These are phyloP conservation scores for Nicotiana sylvestris DNA, from an alignment of 257 asterid species.

Conservation along the genomic window DNA sequence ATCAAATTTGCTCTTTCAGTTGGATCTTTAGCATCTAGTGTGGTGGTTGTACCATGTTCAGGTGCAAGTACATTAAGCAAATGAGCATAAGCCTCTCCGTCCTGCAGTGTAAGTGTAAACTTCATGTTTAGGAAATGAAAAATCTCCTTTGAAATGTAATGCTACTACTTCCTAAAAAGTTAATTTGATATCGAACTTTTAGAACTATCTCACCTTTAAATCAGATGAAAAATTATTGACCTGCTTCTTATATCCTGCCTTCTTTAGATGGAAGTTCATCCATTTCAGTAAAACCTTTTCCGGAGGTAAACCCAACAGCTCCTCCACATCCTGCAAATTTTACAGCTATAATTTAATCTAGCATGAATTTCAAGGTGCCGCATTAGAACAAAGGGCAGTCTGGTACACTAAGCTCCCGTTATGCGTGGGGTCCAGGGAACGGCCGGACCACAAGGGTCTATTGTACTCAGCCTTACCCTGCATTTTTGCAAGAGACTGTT, in stretches of 20 bases:
- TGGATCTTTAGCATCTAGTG: slow-evolving; percentile 72
- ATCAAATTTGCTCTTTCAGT: slow-evolving; percentile 82
- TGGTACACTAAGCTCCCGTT: too few species aligned
- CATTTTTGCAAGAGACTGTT: too few species aligned
- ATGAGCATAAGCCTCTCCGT: slow-evolving; percentile 92
- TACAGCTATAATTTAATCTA: not conserved
- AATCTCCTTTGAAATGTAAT: not conserved
- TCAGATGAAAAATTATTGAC: slow-evolving; percentile 90
- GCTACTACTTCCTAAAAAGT: not conserved
- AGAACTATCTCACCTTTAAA: slow-evolving; percentile 53
- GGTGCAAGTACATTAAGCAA: slow-evolving; percentile 93
- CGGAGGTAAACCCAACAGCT: slow-evolving; percentile 69
- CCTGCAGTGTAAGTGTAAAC: slow-evolving; percentile 41
- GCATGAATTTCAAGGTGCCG: not conserved
- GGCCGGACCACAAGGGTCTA: too few species aligned
- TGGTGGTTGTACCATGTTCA: slow-evolving; percentile 59
- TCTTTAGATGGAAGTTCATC: slow-evolving; percentile 95
- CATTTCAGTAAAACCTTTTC: slow-evolving; percentile 86
- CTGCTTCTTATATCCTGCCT: slow-evolving; percentile 62
- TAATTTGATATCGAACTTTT: not conserved
- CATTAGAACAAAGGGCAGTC: not conserved
- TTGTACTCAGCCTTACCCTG: too few species aligned
- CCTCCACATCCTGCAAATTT: slow-evolving; percentile 70
- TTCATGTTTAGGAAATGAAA: not conserved
- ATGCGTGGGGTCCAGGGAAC: too few species aligned